Evolutionary conservation across 148 eudicot species (phyloP).

Genomic region (Fagopyrum esculentum): DNA sequence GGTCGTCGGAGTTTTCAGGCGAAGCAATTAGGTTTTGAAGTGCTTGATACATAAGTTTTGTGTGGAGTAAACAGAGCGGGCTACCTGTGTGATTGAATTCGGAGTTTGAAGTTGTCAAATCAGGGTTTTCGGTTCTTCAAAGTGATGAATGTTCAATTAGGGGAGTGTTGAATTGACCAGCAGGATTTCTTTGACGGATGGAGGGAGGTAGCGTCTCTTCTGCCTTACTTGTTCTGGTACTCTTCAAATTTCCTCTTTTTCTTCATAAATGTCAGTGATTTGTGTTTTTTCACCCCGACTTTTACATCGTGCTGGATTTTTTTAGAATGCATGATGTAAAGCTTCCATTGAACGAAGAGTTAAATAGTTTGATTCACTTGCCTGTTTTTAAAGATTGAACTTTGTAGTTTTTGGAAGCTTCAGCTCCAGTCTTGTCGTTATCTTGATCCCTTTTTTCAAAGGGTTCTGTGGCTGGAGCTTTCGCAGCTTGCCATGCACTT

Average conservation of each 20-base stretch:
- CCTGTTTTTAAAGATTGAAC: not conserved
- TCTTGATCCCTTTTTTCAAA: not conserved
- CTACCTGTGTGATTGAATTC: not conserved
- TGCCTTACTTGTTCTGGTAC: constrained; percentile 59
- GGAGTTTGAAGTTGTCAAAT: not conserved
- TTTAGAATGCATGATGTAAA: not conserved
- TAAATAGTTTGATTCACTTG: not conserved
- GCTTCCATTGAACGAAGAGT: not conserved
- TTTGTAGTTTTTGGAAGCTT: not conserved
- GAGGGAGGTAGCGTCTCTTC: constrained; percentile 92
- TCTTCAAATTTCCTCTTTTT: constrained; percentile 23
- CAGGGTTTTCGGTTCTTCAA: constrained; percentile 19
- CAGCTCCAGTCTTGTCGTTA: not conserved
- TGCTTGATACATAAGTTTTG: not conserved
- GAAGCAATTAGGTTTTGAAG: not conserved
- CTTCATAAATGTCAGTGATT: not conserved
- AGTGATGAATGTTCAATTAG: constrained; percentile 24
- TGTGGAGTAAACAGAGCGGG: not conserved
- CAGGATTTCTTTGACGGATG: constrained; percentile 75
- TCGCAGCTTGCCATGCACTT: not conserved
- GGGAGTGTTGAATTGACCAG: constrained; percentile 33
- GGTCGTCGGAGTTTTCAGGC: not conserved
- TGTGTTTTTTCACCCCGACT: too few species aligned
- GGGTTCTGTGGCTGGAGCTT: not conserved
- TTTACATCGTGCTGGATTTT: too few species aligned